Percentiles rank a stretch among this genome's conserved stretches.
These are phyloP conservation scores for Colletotrichum echinochloae DNA, from an alignment of 2,329 filamentous ascomycete genomes.

Conservation along the genomic window DNA sequence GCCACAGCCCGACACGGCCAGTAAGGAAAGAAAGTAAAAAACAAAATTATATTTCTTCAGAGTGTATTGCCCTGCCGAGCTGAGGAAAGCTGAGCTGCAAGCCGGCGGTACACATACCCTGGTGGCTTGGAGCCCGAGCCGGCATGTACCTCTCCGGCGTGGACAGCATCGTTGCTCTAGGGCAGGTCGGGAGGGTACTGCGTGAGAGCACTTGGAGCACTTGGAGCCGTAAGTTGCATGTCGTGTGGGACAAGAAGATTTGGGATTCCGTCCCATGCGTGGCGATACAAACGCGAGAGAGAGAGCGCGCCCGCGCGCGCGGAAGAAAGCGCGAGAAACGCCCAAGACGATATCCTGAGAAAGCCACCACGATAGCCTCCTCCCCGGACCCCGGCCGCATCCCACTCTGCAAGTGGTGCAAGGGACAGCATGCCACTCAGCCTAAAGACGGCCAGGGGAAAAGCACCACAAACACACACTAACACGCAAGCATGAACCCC, in stretches of 20 bases:
- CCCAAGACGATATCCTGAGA: background rate
- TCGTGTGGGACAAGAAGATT: background rate
- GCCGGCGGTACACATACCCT: background rate
- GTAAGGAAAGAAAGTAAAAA: no score
- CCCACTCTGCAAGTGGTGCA: background rate
- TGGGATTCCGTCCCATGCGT: background rate
- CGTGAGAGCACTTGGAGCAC: background rate
- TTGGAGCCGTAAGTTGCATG: background rate
- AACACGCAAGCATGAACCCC: background rate
- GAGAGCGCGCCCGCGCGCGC: constrained; percentile 16
- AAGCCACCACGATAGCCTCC: constrained; percentile 22
- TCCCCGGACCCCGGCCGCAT: constrained; percentile 19
- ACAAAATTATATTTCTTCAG: no score
- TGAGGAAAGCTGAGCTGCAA: background rate
- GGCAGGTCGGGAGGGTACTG: background rate
- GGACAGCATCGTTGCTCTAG: background rate
- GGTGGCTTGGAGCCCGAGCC: background rate
- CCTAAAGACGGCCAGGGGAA: background rate
- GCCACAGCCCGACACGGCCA: no score
- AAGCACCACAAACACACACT: no score
- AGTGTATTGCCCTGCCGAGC: background rate
- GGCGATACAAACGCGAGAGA: background rate
- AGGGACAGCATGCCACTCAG: background rate
- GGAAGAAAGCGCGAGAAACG: background rate
- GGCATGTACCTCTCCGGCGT: constrained; percentile 11